Percentiles rank a stretch among this genome's conserved stretches.
Conservation (phyloP, 2,329 filamentous ascomycete genomes). For the Helicocarpus griseus region DNA sequence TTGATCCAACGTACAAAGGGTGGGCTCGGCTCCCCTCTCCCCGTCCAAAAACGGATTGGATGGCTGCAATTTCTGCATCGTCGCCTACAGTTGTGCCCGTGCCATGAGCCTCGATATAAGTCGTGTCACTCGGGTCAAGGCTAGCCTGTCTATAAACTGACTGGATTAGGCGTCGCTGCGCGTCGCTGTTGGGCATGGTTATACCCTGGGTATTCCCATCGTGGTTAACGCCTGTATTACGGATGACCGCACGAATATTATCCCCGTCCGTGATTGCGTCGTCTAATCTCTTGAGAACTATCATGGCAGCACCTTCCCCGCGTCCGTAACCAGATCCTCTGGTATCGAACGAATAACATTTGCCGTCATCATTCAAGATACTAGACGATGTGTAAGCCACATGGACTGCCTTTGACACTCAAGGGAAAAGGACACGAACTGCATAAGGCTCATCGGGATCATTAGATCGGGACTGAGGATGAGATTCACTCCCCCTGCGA, state of each 20-base stretch:
- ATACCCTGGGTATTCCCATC: conserved; percentile 35
- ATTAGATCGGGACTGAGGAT: no score
- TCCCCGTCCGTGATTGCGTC: conserved; percentile 65
- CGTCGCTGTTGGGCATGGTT: conserved; percentile 24
- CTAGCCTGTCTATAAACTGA: conserved; percentile 7
- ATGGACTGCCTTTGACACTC: no score
- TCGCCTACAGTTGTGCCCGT: conserved; percentile 22
- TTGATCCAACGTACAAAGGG: conserved; percentile 19
- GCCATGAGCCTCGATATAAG: conserved; percentile 24
- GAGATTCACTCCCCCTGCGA: no score
- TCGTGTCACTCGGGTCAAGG: conserved; percentile 20
- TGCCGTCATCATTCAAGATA: no score
- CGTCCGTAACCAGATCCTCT: conserved; percentile 57
- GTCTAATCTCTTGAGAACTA: conserved; percentile 65
- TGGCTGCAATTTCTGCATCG: conserved; percentile 22
- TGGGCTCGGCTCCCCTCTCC: conserved; percentile 20
- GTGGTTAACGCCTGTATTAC: conserved; percentile 65
- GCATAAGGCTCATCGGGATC: no score
- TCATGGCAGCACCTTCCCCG: conserved; percentile 51
- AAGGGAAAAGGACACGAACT: no score
- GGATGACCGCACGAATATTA: conserved; percentile 53
- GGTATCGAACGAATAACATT: no score
- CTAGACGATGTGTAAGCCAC: no score
- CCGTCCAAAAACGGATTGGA: conserved; percentile 19
- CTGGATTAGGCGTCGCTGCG: conserved; percentile 18